Base-by-base conservation (phyloP, 192 early-diverging fungal genomes). In the Cetraspora pellucida region DNA sequence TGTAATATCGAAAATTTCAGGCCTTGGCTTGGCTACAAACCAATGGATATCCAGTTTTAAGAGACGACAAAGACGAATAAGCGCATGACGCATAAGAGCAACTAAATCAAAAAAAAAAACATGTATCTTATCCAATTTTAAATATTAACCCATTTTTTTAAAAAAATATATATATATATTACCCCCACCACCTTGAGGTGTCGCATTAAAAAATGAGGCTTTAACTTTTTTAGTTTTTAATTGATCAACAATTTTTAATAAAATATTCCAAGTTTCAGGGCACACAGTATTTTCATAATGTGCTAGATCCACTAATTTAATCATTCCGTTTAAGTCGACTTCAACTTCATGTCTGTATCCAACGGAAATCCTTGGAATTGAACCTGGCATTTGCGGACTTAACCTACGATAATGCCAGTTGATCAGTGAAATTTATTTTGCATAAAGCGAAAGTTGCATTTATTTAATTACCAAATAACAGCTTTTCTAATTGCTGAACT, bases 71-170 rank as follows among this genome's bases (percentile, higher is more conserved):
- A 93, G 84, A 44, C 94, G 89, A 46, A 95, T 84, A 10, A 91
- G 82, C 16, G 94, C 92, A 74, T 95, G 94, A 50, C 94, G 88
- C 94, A 95, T 95, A 61, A 95, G 83, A n/a, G 93, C 93, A 31
- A 95, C 93, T 85, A 75, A 65, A 65, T 37, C 37, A 37, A 31
- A 14, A 16, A 37, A 9, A 30, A 30, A 65, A 28, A 65, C 9
- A 4, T 19, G 10, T 14, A 11, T 54, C 16, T 19, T 19, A 54
- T 13, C 13, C 16, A 13, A 54, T 16, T 13, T 4, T 61, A 52
- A 13, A 63, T 66, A 37, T 54, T 54, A 59, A 49, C 78, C 78
- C 37, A 37, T 30, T 43, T 77, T n/a, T 49, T 21, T 10, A 27
- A 31, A 16, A 59, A 27, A 28, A 46, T 14, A 47, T 28, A n/a